Conservation (phyloP, 345 rosid species). For the Populus simonii region DNA sequence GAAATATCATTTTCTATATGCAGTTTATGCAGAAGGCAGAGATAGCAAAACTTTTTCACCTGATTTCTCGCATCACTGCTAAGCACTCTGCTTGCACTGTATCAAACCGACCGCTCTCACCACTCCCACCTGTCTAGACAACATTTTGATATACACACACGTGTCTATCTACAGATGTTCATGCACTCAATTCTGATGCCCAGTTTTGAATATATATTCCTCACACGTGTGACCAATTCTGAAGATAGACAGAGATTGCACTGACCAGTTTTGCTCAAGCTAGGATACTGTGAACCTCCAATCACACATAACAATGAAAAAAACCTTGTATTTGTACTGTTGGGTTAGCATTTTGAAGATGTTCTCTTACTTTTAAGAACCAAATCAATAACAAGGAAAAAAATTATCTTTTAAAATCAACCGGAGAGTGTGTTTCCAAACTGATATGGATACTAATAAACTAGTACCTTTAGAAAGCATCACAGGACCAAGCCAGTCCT, state of each 20-base stretch:
- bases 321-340: not conserved
- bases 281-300: constrained; percentile 1
- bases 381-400: not conserved
- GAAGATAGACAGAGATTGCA: constrained; percentile 6
- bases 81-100: not conserved
- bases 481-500: not conserved
- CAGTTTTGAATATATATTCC: constrained; percentile 27
- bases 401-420: not conserved
- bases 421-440: not conserved
- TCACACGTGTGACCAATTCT: constrained; percentile 38
- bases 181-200: constrained; percentile 23
- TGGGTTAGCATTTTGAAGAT: not conserved
- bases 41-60: constrained; percentile 20
- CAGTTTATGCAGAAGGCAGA: not conserved
- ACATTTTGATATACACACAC: constrained; percentile 25
- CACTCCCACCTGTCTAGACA: constrained; percentile 29
- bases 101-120: constrained; percentile 16
- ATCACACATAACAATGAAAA: not conserved
- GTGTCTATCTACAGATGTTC: constrained; percentile 28
- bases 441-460: not conserved
- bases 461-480: not conserved
- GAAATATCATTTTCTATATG: constrained; percentile 27
- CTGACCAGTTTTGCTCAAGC: constrained; percentile 2
- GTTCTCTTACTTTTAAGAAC: not conserved
- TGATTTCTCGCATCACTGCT: not conserved